These are phyloP conservation scores for Gracilaria domingensis DNA, from an alignment of 23 red algal species.

Conservation along the genomic window DNA sequence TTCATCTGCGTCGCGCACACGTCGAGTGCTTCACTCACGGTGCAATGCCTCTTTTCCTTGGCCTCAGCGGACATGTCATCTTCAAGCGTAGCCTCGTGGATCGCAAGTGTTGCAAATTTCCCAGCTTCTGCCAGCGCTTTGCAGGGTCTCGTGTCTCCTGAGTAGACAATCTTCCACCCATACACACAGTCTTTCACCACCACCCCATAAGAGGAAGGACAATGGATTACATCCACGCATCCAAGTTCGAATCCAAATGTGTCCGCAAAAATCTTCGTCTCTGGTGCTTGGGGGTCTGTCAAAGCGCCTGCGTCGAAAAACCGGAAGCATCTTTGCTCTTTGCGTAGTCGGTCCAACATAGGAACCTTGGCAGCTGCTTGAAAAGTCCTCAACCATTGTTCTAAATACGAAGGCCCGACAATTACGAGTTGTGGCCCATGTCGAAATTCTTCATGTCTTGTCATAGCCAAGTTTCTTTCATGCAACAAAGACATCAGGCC, in stretches of 20 bases:
- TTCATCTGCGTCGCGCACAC: constrained; percentile 77
- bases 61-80: constrained; percentile 74
- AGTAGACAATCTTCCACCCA: constrained; percentile 93
- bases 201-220: constrained; percentile 85
- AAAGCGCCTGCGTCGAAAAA: constrained; percentile 80
- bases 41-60: constrained; percentile 80
- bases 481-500: constrained; percentile 77
- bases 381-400: constrained; percentile 74
- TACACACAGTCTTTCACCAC: constrained; percentile 65
- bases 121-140: constrained; percentile 66
- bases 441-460: constrained; percentile 26
- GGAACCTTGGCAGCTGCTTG: constrained; percentile 54
- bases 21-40: constrained; percentile 81
- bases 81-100: constrained; percentile 97
- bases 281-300: constrained; percentile 69
- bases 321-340: constrained; percentile 45
- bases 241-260: constrained; percentile 84
- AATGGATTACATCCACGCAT: constrained; percentile 86
- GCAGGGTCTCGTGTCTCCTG: constrained; percentile 94
- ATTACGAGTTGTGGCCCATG: constrained; percentile 78
- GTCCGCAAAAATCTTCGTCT: constrained; percentile 77
- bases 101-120: constrained; percentile 74
- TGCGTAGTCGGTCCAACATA: constrained; percentile 20
- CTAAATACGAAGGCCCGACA: constrained; percentile 80
- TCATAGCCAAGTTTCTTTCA: constrained; percentile 53